Evolutionary conservation across 805 yeast genomes (phyloP).

Genomic region (Ogataea parapolymorpha): DNA sequence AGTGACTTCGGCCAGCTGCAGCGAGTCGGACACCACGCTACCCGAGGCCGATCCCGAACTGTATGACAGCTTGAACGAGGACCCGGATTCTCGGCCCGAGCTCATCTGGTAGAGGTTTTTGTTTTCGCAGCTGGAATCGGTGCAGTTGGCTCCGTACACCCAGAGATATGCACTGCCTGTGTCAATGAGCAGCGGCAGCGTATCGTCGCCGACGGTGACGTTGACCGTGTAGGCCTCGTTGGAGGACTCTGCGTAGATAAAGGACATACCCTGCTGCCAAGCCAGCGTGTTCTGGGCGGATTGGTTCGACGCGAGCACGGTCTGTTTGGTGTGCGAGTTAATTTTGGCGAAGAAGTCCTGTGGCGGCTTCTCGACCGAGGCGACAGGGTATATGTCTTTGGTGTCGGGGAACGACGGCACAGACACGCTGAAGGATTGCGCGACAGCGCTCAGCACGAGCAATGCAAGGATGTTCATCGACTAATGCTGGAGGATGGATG

Average conservation of each 20-base stretch:
- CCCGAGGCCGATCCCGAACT: slow-evolving; percentile 56
- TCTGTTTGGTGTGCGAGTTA: slow-evolving; percentile 5
- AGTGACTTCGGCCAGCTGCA: slow-evolving; percentile 35
- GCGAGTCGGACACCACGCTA: slow-evolving; percentile 37
- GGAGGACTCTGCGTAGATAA: slow-evolving; percentile 25
- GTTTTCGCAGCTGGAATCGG: slow-evolving; percentile 39
- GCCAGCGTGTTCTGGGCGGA: slow-evolving; percentile 4
- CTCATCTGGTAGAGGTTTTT: slow-evolving; percentile 31
- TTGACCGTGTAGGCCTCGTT: slow-evolving; percentile 39
- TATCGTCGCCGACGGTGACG: slow-evolving; percentile 38
- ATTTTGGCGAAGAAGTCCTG: not conserved
- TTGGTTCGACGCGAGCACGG: slow-evolving; percentile 4
- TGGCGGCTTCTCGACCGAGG: slow-evolving; percentile 10
- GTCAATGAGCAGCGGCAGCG: slow-evolving; percentile 53
- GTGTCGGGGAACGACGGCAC: slow-evolving; percentile 5
- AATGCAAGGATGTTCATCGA: not conserved
- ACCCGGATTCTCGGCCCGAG: slow-evolving; percentile 12
- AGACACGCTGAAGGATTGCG: slow-evolving; percentile 5
- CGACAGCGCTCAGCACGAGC: slow-evolving; percentile 1
- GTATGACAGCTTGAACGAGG: slow-evolving; percentile 48
- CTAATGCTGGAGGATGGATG: too few relatives aligned
- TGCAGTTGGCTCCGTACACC: slow-evolving; percentile 55
- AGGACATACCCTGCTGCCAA: slow-evolving; percentile 23
- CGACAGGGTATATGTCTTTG: slow-evolving; percentile 22
- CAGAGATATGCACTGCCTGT: slow-evolving; percentile 66